Base-by-base conservation (phyloP, 768 basidiomycete species). In the Pleurotus ostreatus region DNA sequence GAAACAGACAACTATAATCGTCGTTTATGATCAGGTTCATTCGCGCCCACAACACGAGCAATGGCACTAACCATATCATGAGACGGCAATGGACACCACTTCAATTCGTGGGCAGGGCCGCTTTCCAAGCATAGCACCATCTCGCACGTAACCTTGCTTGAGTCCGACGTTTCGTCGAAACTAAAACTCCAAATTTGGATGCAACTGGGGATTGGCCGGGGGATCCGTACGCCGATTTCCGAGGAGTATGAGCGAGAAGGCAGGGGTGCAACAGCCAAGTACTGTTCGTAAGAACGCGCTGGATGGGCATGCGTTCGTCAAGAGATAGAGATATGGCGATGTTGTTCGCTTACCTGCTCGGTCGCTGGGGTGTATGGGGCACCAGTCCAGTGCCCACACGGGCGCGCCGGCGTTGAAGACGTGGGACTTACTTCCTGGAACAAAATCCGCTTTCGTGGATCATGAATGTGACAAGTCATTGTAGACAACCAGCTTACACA, bases 301-400 rank as follows among this genome's bases (percentile, higher is more conserved):
- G 56, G 3, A 37, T 30, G 34, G 2, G 22, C 34, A 53, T 61
- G 11, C 7, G 3, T 11, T 34, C 8, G 30, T 34, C 11, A 11
- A 11, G 11, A 9, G 7, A 9, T 34, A 9, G 8, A 34, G 8
- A 34, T 34, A 9, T 34, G 8, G 8, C n/a, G n/a, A n/a, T n/a
- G n/a, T n/a, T n/a, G n/a, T n/a, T n/a, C n/a, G n/a, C n/a, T n/a
- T 62, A 89, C 89, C 66, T 47, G 71, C 59, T 39, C 83, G 77
- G 48, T 85, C 84, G 37, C 78, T 72, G 18, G 75, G 69, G 58
- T 88, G 79, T 20, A 86, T 83, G 2, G 97, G 96, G 68, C 94
- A 94, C 95, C 95, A 98, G 61, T 95, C 93, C 37, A 96, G 65
- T 2, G 85, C 92, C 86, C 89, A 92, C n/a, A 92, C 88, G 0